Evolutionary conservation across 768 basidiomycete genomes (phyloP), one percentile per base, ranked within the genome.

Genomic region (Auricularia sp.): DNA sequence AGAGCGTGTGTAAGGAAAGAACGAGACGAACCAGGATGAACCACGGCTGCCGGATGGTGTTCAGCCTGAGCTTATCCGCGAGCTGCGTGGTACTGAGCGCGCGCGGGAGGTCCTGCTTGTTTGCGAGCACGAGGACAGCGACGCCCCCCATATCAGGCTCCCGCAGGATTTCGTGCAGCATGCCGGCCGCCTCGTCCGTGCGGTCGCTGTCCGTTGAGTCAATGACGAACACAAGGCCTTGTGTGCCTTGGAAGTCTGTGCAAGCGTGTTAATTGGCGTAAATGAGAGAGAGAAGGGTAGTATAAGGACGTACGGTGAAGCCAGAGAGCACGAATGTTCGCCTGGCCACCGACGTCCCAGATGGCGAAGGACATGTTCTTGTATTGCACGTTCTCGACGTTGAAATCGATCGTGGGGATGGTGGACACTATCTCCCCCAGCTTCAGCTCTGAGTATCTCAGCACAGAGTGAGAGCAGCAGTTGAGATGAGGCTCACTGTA

Each of bases 331-430:
- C 76, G 68, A 62, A 80, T 76, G 67, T 78, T 80, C 68, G 77
- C 79, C 69, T 84, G 84, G 23, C 84, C 84, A 69, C 87, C 87
- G 64, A 85, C 75, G 72, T 88, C 86, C 86, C 84, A 87, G 3
- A 81, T 81, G 16, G 77, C 80, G 72, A 85, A 80, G 53, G 76
- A 80, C 76, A 79, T 71, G 72, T 77, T 76, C 75, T 81, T 80
- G 74, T 81, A 82, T 68, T 79, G 77, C 51, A 87, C 77, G 6
- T 80, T 81, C 75, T 87, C 86, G 68, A 87, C 78, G 72, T 84
- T 86, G 77, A 87, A 81, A 7, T 78, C 80, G 3, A 80, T 73
- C 1, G 75, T 77, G 2, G 80, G 75, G 21, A 78, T 76, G 0
- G 76, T 78, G 14, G 70, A 69, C 7, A 81, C 72, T 16, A 79